Base-by-base conservation (phyloP, 2,329 filamentous ascomycete species). In the Basipetospora sp. region DNA sequence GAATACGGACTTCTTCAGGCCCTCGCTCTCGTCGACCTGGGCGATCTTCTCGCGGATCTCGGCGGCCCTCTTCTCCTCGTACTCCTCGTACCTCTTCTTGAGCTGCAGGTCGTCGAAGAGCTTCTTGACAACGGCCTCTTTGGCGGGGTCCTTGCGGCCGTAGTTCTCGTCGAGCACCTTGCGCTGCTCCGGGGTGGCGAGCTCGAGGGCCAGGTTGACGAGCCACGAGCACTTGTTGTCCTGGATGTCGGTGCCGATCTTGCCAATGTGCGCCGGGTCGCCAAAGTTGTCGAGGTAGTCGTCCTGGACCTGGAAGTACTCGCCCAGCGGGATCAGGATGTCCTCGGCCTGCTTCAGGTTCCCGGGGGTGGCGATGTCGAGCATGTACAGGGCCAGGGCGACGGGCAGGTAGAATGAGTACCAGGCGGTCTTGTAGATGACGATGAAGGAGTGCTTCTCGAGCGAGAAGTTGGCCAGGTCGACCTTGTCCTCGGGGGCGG, bases 201-300 rank as follows among this genome's bases (percentile, higher is more conserved):
- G 71, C 57, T 77, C 71, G 42, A 98, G 69, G 33, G 90, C 90
- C 63, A 94, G 80, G 71, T 98, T 98, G 61, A 98, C 74, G 42
- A 98, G 67, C 90, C 90, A 98, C 30, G 84, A 92, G 71, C 90
- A 98, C 73, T 98, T 98, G 74, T 98, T 98, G 66, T 98, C 90
- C 70, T 87, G 79, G 60, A 98, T 98, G 54, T 98, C 90, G 43
- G 90, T 98, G 47, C 90, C 90, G 47, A 96, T 94, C 75, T 98
- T 98, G 60, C 90, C 90, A 56, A 98, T 90, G 53, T 86, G 74
- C 52, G 85, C 76, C 28, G 90, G 86, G 50, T 88, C 78, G 50
- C 88, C 90, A 54, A 90, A 98, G 65, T 92, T 93, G 69, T 98
- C 90, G 38, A 98, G 82, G 65, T 90, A 98, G 67, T 98, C 90